Evolutionary conservation across 345 rosid species (phyloP).

Genomic region (Theobroma cacao): DNA sequence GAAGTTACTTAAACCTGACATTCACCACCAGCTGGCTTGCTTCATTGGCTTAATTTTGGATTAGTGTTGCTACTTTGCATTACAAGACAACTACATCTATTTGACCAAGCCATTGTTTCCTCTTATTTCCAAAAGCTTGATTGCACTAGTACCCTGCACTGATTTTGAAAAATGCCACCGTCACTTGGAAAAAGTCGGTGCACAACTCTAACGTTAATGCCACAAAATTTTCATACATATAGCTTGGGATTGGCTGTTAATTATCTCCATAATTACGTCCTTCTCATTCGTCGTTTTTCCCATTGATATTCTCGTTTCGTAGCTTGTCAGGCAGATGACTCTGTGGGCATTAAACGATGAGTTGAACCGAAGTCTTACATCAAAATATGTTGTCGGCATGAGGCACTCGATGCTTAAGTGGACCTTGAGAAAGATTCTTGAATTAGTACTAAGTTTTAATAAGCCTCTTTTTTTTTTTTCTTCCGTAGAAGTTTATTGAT

Average conservation of each 20-base stretch:
- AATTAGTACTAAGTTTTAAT: too few relatives aligned
- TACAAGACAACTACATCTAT: not conserved
- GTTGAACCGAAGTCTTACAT: not conserved
- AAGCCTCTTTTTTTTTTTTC: too few relatives aligned
- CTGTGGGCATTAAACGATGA: not conserved
- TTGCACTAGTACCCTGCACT: not conserved
- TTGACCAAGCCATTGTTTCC: not conserved
- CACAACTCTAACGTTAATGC: not conserved
- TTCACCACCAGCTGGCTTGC: too few relatives aligned
- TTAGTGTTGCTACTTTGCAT: not conserved
- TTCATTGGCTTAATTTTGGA: too few relatives aligned
- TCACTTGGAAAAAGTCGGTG: not conserved
- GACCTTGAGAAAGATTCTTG: not conserved
- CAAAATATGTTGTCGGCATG: not conserved
- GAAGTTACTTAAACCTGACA: too few relatives aligned
- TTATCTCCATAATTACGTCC: not conserved
- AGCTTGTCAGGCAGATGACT: not conserved
- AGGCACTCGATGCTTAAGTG: not conserved
- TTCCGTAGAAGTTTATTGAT: not conserved
- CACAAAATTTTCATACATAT: not conserved
- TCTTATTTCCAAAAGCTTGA: not conserved
- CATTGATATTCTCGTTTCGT: not conserved
- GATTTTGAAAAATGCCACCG: not conserved
- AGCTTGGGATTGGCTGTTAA: not conserved
- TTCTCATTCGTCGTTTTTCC: not conserved